These are phyloP conservation scores for Elongisporangium undulatum DNA, from an alignment of 352 stramenopile genomes.

Conservation along the genomic window DNA sequence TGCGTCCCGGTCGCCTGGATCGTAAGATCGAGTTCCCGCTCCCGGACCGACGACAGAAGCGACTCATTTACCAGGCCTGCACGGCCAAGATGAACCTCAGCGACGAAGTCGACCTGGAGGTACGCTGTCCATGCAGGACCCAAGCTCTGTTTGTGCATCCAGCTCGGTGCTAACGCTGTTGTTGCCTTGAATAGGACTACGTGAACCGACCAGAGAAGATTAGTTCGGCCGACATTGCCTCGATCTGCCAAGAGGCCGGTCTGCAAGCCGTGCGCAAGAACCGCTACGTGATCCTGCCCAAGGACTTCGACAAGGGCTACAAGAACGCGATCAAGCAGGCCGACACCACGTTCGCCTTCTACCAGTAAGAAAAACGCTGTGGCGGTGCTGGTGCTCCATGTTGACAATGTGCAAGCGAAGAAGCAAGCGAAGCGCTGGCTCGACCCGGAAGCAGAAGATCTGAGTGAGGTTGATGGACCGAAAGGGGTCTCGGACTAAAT, in stretches of 20 bases:
- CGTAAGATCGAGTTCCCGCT: slow-evolving; percentile 99
- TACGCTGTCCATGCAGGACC: background rate
- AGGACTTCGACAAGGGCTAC: slow-evolving; percentile 99
- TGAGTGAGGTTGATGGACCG: background rate
- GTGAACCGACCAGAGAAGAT: slow-evolving; percentile 99
- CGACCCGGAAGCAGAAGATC: background rate
- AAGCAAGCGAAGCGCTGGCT: background rate
- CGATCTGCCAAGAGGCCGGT: slow-evolving; percentile 98
- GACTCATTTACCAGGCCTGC: slow-evolving; percentile 99
- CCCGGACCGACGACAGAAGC: slow-evolving; percentile 98
- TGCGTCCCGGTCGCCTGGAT: slow-evolving; percentile 97
- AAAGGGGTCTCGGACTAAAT: background rate
- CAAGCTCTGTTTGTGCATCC: background rate
- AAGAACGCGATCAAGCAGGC: slow-evolving; percentile 99
- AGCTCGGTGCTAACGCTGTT: background rate
- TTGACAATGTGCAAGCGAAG: background rate
- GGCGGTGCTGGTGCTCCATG: background rate
- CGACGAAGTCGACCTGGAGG: slow-evolving; percentile 98
- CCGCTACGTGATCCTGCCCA: slow-evolving; percentile 99
- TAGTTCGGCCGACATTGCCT: slow-evolving; percentile 96
- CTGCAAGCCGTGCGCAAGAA: slow-evolving; percentile 99
- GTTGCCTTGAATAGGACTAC: slow-evolving; percentile 82
- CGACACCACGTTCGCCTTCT: slow-evolving; percentile 99
- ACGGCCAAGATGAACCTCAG: slow-evolving; percentile 99
- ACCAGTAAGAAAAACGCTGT: slow-evolving; percentile 69